These are phyloP conservation scores for Coccomyxa sp. DNA, from an alignment of 139 green algal genomes.

Conservation along the genomic window DNA sequence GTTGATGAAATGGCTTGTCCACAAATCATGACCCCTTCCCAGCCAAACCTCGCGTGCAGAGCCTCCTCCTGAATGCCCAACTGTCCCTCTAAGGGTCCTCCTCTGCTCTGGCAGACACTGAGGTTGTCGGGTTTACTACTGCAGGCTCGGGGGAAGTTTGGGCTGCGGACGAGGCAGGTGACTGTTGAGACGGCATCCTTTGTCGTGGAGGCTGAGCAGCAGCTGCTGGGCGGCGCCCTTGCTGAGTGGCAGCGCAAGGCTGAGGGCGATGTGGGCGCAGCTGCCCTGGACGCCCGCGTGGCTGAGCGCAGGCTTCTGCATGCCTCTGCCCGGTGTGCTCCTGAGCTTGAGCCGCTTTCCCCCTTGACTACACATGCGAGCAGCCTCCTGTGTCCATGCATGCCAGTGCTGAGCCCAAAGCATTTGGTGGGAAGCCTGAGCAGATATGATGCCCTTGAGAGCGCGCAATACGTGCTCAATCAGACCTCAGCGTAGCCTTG, in stretches of 20 bases:
- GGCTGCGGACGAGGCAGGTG: conserved; percentile 9
- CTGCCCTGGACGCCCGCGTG: conserved; percentile 8
- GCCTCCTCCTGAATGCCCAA: too few species aligned
- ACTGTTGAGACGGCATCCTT: conserved; percentile 7
- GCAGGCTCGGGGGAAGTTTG: conserved; percentile 11
- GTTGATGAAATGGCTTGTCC: too few species aligned
- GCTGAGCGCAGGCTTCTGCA: conserved; percentile 7
- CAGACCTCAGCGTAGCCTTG: not conserved
- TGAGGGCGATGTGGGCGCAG: conserved; percentile 9
- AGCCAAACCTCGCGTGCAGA: too few species aligned
- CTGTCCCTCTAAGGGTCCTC: too few species aligned
- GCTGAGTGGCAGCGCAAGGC: conserved; percentile 11
- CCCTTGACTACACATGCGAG: too few species aligned
- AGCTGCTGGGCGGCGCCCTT: conserved; percentile 15
- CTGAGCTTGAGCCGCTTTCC: too few species aligned
- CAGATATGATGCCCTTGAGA: not conserved
- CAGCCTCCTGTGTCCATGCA: too few species aligned
- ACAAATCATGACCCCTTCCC: too few species aligned
- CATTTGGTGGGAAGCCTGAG: not conserved
- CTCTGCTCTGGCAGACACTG: not conserved
- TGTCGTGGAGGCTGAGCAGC: conserved; percentile 15
- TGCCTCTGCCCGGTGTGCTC: conserved; percentile 7
- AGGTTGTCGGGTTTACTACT: not conserved
- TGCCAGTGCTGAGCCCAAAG: not conserved
- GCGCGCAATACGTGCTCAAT: not conserved